Evolutionary conservation across 2,329 filamentous ascomycete genomes (phyloP).

Genomic region (Bipolaris zeicola): DNA sequence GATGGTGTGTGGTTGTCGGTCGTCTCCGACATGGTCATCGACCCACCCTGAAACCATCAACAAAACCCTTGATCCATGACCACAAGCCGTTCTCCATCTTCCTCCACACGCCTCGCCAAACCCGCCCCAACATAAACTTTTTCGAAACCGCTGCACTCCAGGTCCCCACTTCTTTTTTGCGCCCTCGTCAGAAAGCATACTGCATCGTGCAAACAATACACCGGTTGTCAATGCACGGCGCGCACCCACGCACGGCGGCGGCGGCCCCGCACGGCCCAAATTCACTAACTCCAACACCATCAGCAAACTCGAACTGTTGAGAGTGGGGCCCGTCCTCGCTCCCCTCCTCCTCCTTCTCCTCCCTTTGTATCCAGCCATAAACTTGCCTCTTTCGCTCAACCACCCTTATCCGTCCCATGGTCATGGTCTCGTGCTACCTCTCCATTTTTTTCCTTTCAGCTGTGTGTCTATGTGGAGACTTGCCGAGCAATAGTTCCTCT

Average conservation of each 20-base stretch:
- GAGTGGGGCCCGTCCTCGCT: conserved; percentile 19
- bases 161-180: conserved; percentile 1
- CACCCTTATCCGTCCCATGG: neutral
- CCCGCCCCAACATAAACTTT: conserved; percentile 1
- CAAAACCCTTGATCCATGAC: conserved; percentile 1
- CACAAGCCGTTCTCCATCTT: conserved; percentile 6
- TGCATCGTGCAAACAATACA: conserved; percentile 1
- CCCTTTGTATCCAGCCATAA: conserved; percentile 2
- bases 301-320: conserved; percentile 25
- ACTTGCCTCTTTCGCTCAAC: neutral
- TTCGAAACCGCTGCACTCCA: conserved; percentile 13
- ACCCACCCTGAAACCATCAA: conserved; percentile 5
- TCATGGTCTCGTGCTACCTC: conserved; percentile 3
- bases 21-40: conserved; percentile 7
- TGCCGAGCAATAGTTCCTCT: neutral
- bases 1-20: neutral
- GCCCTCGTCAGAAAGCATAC: neutral
- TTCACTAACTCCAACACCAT: conserved; percentile 1
- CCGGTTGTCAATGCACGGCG: neutral
- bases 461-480: neutral
- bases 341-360: neutral
- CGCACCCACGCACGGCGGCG: neutral
- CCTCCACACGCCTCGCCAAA: conserved; percentile 12
- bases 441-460: neutral
- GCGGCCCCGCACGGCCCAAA: conserved; percentile 1